Base-by-base conservation (phyloP, 1,139 yeast genomes). In the Blastobotrys raffinosifermentans region DNA sequence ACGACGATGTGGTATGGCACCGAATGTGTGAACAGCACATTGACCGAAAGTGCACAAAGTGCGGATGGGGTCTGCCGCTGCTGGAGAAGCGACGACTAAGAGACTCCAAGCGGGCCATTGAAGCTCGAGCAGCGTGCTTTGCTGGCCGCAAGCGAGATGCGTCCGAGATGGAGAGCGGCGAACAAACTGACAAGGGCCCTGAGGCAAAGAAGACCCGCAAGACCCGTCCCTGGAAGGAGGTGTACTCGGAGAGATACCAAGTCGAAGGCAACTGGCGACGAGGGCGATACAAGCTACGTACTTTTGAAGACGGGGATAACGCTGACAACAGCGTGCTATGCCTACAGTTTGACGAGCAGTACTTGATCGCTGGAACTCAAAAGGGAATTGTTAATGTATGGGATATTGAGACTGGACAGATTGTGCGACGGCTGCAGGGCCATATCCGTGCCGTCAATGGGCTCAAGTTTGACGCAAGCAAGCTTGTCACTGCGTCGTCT, bases 1-100 rank as follows among this genome's bases (percentile, higher is more conserved):
- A 91, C 60, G 96, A 89, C 58, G 97, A 91, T 55, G 66, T 94
- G 38, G 97, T 91, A 4, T 91, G 98, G 98, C 94, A 91, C 58
- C 87, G 91, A 50, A 82, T 91, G 91, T 91, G 98, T 60, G 96
- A 87, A 59, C 98, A 91, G 61, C 98, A 91, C 58, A 91, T 91
- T 41, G 98, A 91, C 61, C 71, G 94, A 43, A 91, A 91, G 60
- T 91, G 98, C 63, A 95, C 96, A 31, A 86, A 85, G 57, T 91
- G 98, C 67, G 98, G 98, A 8, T 91, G 98, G 98, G 98, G 98
- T 4, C 69, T 91, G 49, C 98, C 98, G 2, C 66, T 91, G 44
- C 75, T 91, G 75, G 70, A 66, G 45, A 57, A 63, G 41, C 54
- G 60, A 41, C 54, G 66, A 18, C 52, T 64, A 14, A 50, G 62